Evolutionary conservation across 306 rosid species (phyloP).

Genomic region (Myrica gale): DNA sequence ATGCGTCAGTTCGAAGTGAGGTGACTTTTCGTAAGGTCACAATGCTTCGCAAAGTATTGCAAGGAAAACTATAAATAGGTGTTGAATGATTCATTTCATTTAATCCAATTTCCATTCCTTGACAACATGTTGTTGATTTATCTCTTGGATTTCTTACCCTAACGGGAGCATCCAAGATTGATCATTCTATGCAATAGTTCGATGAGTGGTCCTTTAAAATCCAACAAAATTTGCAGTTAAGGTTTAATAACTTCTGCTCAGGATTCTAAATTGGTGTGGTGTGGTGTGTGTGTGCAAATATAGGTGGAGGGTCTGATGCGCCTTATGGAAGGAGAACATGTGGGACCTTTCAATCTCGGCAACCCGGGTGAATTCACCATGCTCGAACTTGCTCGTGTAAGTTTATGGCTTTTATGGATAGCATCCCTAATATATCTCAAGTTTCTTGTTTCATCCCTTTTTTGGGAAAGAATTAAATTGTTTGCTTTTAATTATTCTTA

Average conservation of each 20-base stretch:
- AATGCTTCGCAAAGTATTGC: too few relatives aligned
- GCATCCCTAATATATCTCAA: neutral
- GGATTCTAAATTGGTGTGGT: slow-evolving; percentile 16
- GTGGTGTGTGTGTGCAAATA: slow-evolving; percentile 16
- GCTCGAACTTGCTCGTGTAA: slow-evolving; percentile 98
- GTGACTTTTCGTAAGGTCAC: too few relatives aligned
- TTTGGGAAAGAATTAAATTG: neutral
- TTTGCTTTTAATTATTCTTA: neutral
- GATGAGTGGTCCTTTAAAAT: too few relatives aligned
- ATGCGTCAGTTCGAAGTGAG: too few relatives aligned
- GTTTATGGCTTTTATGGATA: neutral
- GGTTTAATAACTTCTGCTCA: neutral
- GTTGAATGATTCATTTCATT: too few relatives aligned
- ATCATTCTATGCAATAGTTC: too few relatives aligned
- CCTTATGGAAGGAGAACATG: slow-evolving; percentile 98
- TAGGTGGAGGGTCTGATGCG: slow-evolving; percentile 98
- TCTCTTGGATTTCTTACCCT: too few relatives aligned
- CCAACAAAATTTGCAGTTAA: neutral
- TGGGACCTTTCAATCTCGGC: slow-evolving; percentile 97
- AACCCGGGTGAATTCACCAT: slow-evolving; percentile 99
- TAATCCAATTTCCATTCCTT: too few relatives aligned
- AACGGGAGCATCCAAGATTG: too few relatives aligned
- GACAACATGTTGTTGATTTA: too few relatives aligned
- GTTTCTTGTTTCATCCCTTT: slow-evolving; percentile 1
- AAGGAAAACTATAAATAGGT: too few relatives aligned